Evolutionary conservation across 1,284 basidiomycete genomes (phyloP).

Genomic region (Tausonia pullulans): DNA sequence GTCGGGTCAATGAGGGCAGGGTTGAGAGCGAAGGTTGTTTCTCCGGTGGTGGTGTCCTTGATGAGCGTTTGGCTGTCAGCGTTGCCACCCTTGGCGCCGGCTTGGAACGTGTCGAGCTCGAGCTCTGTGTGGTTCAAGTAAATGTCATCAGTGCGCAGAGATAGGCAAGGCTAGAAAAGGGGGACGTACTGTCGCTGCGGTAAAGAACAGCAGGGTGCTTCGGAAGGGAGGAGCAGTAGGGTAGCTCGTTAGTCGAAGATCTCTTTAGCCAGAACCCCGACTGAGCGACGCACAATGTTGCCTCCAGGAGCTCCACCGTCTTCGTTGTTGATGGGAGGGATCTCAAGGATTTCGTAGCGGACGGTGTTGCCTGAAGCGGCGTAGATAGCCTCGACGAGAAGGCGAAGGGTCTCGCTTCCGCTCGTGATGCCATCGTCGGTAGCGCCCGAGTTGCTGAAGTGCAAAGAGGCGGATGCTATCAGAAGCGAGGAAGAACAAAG

Average conservation of each 20-base stretch:
- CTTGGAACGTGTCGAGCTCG: conserved; percentile 38
- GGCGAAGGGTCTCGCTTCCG: conserved; percentile 46
- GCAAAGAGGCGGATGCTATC: too few species aligned
- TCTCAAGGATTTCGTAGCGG: conserved; percentile 42
- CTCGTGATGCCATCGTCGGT: conserved; percentile 46
- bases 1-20: conserved; percentile 42
- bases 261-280: too few species aligned
- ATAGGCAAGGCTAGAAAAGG: too few species aligned
- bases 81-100: background rate
- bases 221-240: background rate
- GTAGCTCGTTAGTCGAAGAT: too few species aligned
- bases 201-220: conserved; percentile 25
- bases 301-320: conserved; percentile 56
- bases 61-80: background rate
- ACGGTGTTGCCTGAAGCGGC: conserved; percentile 31
- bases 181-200: conserved; percentile 36
- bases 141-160: too few species aligned
- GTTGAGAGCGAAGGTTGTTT: conserved; percentile 39
- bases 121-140: conserved; percentile 21
- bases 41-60: conserved; percentile 37
- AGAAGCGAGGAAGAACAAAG: background rate
- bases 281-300: conserved; percentile 39
- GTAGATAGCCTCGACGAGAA: conserved; percentile 44
- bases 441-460: conserved; percentile 16
- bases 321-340: conserved; percentile 44